Base-by-base conservation (phyloP, 805 yeast genomes). In the Wickerhamomyces bovis region DNA sequence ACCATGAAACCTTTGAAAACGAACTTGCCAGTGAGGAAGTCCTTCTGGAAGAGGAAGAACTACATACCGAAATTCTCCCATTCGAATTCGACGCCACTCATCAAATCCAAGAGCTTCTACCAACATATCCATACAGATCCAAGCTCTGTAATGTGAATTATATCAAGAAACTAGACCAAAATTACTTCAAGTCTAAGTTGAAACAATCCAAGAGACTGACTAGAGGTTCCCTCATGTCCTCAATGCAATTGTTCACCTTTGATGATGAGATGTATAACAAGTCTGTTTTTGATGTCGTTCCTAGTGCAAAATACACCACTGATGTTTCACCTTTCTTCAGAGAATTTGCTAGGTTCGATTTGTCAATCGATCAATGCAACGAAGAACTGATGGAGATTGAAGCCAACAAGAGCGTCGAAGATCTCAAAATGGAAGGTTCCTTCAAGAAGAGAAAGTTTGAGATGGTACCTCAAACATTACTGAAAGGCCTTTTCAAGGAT, bases 1-100 rank as follows among this genome's bases (percentile, higher is more conserved):
- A 47, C 6, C 51, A 50, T 28, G 51, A 49, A 11, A 33, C 38
- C 3, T 12, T 41, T 6, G 53, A 55, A 9, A 46, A 43, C n/a
- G 75, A 71, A 48, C 71, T 71, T 40, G 56, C 73, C 4, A 47
- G 65, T 9, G 70, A 66, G 44, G 56, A 68, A 16, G 60, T 64
- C 36, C 54, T 53, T 33, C 54, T 73, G 25, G 67, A 64, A 49
- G 71, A 70, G 5, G 57, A 56, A 10, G 54, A 53, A n/a, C 44
- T 66, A 15, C 51, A 43, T 2, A 68, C 67, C 20, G 49, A 53
- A 2, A 53, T 68, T 6, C 46, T 71, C 26, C 70, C 73, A 2
- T 68, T 64, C 46, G 81, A 76, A 50, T 50, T 59, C n/a, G 63
- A 68, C 46, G 54, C 69, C 6, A 69, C 72, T 0, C 9, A 39